Percentiles rank a stretch among this genome's conserved stretches.
These are phyloP conservation scores for Emericellopsis cladophorae DNA, from an alignment of 2,329 filamentous ascomycete species.

Conservation along the genomic window DNA sequence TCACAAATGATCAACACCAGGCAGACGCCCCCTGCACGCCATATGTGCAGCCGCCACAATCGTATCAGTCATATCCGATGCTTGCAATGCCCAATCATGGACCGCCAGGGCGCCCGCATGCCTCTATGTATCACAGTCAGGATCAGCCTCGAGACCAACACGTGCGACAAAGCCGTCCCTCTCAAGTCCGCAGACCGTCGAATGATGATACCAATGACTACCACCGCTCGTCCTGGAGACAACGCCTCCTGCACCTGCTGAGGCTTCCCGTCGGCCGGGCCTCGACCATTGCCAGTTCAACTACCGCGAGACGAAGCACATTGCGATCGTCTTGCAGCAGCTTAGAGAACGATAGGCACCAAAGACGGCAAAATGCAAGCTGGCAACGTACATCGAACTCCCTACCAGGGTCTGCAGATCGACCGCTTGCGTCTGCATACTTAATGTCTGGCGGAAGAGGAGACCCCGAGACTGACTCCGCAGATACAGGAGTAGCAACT, in stretches of 20 bases:
- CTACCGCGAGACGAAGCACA: not conserved
- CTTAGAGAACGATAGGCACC: not conserved
- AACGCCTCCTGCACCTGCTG: constrained; percentile 12
- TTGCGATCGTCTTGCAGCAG: not conserved
- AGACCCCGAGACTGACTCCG: constrained; percentile 7
- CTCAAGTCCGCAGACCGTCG: not conserved
- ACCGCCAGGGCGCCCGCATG: too few relatives aligned
- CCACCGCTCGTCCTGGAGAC: constrained; percentile 9
- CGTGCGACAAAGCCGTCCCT: not conserved
- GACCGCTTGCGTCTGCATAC: not conserved
- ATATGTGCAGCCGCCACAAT: too few relatives aligned
- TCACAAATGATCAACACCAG: too few relatives aligned
- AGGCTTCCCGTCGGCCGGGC: constrained; percentile 17
- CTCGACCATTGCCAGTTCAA: constrained; percentile 16
- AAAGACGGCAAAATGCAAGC: too few relatives aligned
- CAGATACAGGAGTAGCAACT: constrained; percentile 17
- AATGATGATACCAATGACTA: not conserved
- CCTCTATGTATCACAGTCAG: not conserved
- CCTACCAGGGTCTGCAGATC: not conserved
- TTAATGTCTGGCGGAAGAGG: not conserved
- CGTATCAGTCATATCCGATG: too few relatives aligned
- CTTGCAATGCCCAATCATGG: too few relatives aligned
- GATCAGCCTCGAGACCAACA: not conserved
- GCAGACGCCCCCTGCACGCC: too few relatives aligned
- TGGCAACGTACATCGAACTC: not conserved